phyloP scores from a whole-genome alignment of 1,139 yeast species.

The Saccharomyces uvarum region DNA sequence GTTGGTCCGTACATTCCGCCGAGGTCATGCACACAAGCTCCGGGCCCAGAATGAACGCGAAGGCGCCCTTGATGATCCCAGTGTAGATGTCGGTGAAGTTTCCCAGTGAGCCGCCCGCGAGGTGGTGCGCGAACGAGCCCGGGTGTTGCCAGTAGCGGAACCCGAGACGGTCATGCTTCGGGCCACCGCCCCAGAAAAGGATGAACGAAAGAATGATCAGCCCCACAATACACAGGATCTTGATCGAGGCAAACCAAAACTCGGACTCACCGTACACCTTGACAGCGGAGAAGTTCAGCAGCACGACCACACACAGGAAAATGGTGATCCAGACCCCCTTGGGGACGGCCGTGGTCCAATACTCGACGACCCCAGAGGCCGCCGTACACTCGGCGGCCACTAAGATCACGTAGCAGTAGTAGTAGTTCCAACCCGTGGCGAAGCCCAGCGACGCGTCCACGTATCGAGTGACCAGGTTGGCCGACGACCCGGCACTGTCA shows the following conservation, averaged over 20 bases:
- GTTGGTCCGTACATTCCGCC: conserved; percentile 44
- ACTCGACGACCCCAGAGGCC: conserved; percentile 52
- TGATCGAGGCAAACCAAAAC: conserved; percentile 45
- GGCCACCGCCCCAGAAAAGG: conserved; percentile 80
- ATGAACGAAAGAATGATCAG: conserved; percentile 62
- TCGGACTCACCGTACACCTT: conserved; percentile 47
- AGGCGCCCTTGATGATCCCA: conserved; percentile 53
- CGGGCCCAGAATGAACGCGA: conserved; percentile 69
- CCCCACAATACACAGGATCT: conserved; percentile 62
- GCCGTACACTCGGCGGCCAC: conserved; percentile 75
- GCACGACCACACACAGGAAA: conserved; percentile 37
- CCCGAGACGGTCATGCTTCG: conserved; percentile 55
- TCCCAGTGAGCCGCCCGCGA: conserved; percentile 45
- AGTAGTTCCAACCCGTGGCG: conserved; percentile 71
- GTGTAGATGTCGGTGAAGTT: conserved; percentile 57
- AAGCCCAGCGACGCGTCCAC: conserved; percentile 65
- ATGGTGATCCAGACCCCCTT: conserved; percentile 48
- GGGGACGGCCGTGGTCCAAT: conserved; percentile 40
- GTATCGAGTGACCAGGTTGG: conserved; percentile 34
- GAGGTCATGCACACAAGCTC: conserved; percentile 44
- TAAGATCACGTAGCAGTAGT: conserved; percentile 41
- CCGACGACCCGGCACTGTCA: conserved; percentile 27
- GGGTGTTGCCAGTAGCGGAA: conserved; percentile 63
- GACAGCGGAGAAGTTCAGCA: conserved; percentile 41
- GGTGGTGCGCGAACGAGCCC: conserved; percentile 46